Conservation (phyloP, 805 yeast species). For the Yarrowia sp. region DNA sequence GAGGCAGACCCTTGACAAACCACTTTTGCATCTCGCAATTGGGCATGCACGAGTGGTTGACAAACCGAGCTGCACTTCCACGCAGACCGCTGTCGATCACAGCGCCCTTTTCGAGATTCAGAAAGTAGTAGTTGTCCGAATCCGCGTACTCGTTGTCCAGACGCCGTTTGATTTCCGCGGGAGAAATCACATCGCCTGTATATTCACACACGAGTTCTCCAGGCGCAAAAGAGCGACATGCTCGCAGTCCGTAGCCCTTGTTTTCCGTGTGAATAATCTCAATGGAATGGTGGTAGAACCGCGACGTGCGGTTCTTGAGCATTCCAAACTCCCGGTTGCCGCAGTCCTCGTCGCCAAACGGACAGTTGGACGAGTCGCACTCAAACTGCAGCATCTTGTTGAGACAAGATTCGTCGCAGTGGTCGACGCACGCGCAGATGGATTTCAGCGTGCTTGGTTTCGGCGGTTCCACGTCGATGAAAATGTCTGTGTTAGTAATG, state of each 20-base stretch:
- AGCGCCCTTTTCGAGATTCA: constrained; percentile 44
- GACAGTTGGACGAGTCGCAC: constrained; percentile 39
- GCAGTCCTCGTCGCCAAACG: constrained; percentile 37
- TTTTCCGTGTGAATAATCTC: constrained; percentile 40
- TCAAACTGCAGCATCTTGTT: constrained; percentile 39
- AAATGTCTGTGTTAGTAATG: constrained; percentile 28
- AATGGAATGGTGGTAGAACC: constrained; percentile 2
- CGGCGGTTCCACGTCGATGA: constrained; percentile 30
- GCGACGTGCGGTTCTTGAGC: neutral
- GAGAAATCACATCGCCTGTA: constrained; percentile 48
- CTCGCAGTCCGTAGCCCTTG: constrained; percentile 46
- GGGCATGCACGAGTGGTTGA: constrained; percentile 50
- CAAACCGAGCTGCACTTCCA: constrained; percentile 51
- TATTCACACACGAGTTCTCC: constrained; percentile 47
- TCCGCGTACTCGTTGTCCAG: constrained; percentile 39
- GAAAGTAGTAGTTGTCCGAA: constrained; percentile 42
- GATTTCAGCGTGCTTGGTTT: constrained; percentile 27
- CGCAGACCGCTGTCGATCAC: constrained; percentile 46
- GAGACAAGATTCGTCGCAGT: constrained; percentile 40
- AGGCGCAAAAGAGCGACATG: constrained; percentile 40
- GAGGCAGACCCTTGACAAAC: constrained; percentile 45
- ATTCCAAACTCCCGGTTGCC: constrained; percentile 40
- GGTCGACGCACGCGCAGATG: constrained; percentile 31
- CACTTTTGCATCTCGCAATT: constrained; percentile 50
- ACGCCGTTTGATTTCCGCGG: constrained; percentile 41